Base-by-base conservation (phyloP, 2,329 filamentous ascomycete genomes). In the Fusarium penzigii region DNA sequence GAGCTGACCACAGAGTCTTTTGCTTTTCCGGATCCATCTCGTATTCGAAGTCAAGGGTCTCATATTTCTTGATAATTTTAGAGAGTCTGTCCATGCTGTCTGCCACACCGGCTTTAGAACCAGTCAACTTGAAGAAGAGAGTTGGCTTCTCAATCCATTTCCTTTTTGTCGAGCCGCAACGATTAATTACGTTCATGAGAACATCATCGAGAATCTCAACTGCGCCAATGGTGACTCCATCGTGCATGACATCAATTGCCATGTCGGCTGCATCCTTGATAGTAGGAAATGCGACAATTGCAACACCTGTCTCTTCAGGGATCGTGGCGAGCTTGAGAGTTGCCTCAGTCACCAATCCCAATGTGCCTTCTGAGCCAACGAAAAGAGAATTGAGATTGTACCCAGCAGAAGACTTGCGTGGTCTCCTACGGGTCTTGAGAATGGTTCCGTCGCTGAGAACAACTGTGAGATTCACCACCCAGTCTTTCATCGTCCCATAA, bases 201-300 rank as follows among this genome's bases (percentile, higher is more conserved):
- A 93, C 87, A 52, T 94, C 90, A 66, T 94, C 90, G 88, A 94
- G 91, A 61, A 94, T 85, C 71, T 94, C 90, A 83, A 92, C 87
- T 4, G 87, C 87, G 1, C 86, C 88, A 8, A 92, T 80, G 0
- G 87, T 88, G 4, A 92, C 78, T 0, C 87, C 89, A 1, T 84
- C 80, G 62, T 88, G 84, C 78, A 93, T 88, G 16, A 93, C 83
- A 46, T 81, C 83, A 2, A 87, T 86, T 0, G 89, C 89, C 0
- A 89, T 88, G 0, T 85, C 80, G 0, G 89, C 89, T 1, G 90
- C 90, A 67, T 89, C 85, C 29, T 87, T 83, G 56, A 93, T 90
- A 1, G 81, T 84, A 0, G 89, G 88, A 68, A 94, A 94, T 0
- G 85, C 87, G 13, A 91, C 89, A 4, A 93, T 88, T 0, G 89